Percentiles rank a stretch among this genome's conserved stretches.
These are phyloP conservation scores for Penicillium paradoxum DNA, from an alignment of 495 filamentous ascomycete species.

Conservation along the genomic window DNA sequence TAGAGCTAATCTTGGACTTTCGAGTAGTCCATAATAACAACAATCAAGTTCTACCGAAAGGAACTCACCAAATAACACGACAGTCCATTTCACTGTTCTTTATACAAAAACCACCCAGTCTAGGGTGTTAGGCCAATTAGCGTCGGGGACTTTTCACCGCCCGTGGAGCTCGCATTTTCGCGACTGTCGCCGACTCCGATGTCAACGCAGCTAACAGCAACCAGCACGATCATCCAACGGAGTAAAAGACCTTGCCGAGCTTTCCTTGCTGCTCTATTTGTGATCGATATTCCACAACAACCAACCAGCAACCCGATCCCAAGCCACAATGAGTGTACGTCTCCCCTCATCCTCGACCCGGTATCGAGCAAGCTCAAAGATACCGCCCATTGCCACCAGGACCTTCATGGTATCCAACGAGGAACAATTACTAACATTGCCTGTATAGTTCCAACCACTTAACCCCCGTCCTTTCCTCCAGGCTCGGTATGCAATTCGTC, in stretches of 20 bases:
- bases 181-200: conserved; percentile 17
- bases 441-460: conserved; percentile 67
- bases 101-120: not conserved
- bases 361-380: conserved; percentile 11
- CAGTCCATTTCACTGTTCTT: not conserved
- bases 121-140: not conserved
- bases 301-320: not conserved
- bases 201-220: conserved; percentile 12
- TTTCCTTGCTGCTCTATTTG: conserved; percentile 3
- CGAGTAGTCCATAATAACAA: not conserved
- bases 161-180: conserved; percentile 38
- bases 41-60: not conserved
- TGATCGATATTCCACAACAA: not conserved
- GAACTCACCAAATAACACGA: not conserved
- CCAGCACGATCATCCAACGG: conserved; percentile 10
- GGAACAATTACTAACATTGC: conserved; percentile 10
- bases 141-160: conserved; percentile 1
- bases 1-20: not conserved
- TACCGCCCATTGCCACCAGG: not conserved
- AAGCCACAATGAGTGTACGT: conserved; percentile 40
- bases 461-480: conserved; percentile 90
- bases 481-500: conserved; percentile 57
- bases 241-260: conserved; percentile 8
- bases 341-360: conserved; percentile 2
- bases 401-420: not conserved